Percentiles rank a stretch among this genome's conserved stretches.
phyloP scores from a whole-genome alignment of 768 basidiomycete species.

The Leccinum broughii region DNA sequence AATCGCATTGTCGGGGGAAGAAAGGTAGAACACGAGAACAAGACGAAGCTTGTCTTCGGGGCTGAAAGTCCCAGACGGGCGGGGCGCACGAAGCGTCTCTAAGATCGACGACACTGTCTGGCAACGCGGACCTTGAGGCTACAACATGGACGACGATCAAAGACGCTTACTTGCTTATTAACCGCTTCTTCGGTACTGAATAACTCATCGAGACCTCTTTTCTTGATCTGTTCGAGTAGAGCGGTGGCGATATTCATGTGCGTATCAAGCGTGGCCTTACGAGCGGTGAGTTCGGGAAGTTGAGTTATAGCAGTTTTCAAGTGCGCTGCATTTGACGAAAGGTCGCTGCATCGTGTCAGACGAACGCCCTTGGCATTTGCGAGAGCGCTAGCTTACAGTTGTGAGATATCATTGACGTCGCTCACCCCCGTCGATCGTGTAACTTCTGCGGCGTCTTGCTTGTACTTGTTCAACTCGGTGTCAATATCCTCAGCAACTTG shows the following conservation, averaged over 20 bases:
- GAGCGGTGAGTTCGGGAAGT: slow-evolving; percentile 92
- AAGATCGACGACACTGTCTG: slow-evolving; percentile 80
- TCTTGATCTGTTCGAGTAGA: slow-evolving; percentile 92
- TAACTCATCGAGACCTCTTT: slow-evolving; percentile 92
- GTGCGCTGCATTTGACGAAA: slow-evolving; percentile 90
- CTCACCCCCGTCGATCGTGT: slow-evolving; percentile 95
- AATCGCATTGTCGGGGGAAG: slow-evolving; percentile 75
- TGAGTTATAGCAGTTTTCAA: slow-evolving; percentile 97
- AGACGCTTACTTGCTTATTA: slow-evolving; percentile 65
- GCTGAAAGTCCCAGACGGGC: slow-evolving; percentile 64
- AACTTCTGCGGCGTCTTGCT: slow-evolving; percentile 95
- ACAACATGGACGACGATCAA: not conserved
- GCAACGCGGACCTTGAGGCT: slow-evolving; percentile 2
- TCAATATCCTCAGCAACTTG: slow-evolving; percentile 99
- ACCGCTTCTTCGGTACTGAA: slow-evolving; percentile 95
- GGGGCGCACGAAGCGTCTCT: slow-evolving; percentile 77
- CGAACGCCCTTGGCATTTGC: not conserved
- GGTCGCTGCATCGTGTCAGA: slow-evolving; percentile 51
- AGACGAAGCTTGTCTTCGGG: slow-evolving; percentile 89
- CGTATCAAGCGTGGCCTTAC: slow-evolving; percentile 94
- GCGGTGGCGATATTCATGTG: slow-evolving; percentile 99
- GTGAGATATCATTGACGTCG: slow-evolving; percentile 92
- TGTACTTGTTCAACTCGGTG: slow-evolving; percentile 84
- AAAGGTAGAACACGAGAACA: slow-evolving; percentile 93
- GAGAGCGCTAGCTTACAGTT: slow-evolving; percentile 61